Evolutionary conservation across 73 alveolate species (phyloP), one percentile per base, ranked within the genome.

Genomic region (Tetrahymena thermophila): DNA sequence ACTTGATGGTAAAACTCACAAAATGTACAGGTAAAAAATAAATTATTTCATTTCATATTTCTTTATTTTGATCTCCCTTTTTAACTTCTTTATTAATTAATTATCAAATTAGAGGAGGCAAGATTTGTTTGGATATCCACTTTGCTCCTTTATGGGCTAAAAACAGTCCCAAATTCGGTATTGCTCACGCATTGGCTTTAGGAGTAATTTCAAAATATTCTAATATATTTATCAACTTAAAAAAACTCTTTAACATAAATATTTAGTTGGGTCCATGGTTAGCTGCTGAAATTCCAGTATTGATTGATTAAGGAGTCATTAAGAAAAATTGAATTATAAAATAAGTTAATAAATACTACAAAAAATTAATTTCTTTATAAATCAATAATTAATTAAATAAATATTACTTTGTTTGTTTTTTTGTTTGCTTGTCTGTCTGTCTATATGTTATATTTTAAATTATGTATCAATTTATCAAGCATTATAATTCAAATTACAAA

Each of bases 211-310:
- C 25, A 44, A 25, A 14, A 93, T 93, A 50, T 38, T 17, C 13
- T 34, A 16, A 34, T 6, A 16, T 25, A 6, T 3, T 58, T 1
- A 58, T 58, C 19, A 17, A 15, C 14, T 58, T n/a, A 58, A 31
- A 58, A 1, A n/a, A 58, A 58, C 14, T 58, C 13, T n/a, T 71
- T 71, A 28, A 71, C 23, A 28, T 28, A 71, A 71, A 17, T n/a
- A 19, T 28, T 43, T 94, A 95, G 97, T 98, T 99, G 37, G 99
- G 99, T 40, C 99, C 99, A 38, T 99, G 99, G 99, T 98, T 99
- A 37, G 99, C 99, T 85, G 99, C 99, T 15, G 99, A 99, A 97
- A 98, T 98, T 40, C 99, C 99, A 85, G 99, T 98, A 57, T 95
- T 99, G 35, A 98, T 98, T 43, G 99, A 99, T 38, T 94, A 95